Percentiles rank a stretch among this genome's conserved stretches.
phyloP scores from a whole-genome alignment of 345 rosid species.

The Salix caprea region DNA sequence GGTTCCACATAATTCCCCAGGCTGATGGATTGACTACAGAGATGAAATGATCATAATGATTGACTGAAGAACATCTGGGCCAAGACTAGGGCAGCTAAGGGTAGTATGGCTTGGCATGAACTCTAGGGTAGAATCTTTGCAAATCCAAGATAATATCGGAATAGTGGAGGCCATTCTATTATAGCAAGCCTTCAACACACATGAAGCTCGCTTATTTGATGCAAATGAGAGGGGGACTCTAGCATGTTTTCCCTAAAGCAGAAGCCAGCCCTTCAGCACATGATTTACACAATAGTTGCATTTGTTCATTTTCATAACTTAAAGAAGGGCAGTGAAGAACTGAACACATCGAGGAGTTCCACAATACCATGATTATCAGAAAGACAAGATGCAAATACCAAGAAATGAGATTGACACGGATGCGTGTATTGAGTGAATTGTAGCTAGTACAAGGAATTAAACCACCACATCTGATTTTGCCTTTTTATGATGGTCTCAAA shows the following conservation, averaged over 20 bases:
- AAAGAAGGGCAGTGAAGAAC: not conserved
- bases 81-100: not conserved
- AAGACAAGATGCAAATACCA: not conserved
- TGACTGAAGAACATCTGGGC: not conserved
- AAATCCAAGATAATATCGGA: not conserved
- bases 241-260: not conserved
- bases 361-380: not conserved
- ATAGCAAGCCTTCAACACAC: not conserved
- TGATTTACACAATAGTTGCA: not conserved
- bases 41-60: not conserved
- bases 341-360: not conserved
- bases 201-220: not conserved
- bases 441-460: not conserved
- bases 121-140: not conserved
- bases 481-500: not conserved
- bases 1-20: not conserved
- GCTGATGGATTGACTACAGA: not conserved
- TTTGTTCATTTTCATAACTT: not conserved
- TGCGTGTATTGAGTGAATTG: not conserved
- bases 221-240: not conserved
- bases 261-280: not conserved
- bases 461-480: not conserved
- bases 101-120: not conserved
- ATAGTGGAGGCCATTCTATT: not conserved
- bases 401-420: not conserved